Percentiles rank a stretch among this genome's conserved stretches.
phyloP scores from a whole-genome alignment of 768 basidiomycete genomes.

The Arthromyces matolae region DNA sequence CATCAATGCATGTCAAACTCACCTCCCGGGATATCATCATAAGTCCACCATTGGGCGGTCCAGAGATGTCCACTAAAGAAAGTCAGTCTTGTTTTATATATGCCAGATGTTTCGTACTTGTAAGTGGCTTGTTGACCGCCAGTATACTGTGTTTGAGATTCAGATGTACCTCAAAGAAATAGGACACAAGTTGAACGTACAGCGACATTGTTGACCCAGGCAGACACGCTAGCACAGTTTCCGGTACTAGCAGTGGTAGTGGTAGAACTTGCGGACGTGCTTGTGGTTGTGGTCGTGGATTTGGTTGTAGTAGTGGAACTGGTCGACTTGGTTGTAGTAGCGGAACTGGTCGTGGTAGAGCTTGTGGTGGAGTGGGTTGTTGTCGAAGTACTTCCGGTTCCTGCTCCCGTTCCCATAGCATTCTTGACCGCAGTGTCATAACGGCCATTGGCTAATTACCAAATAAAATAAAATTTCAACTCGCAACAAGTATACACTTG shows the following conservation, averaged over 20 bases:
- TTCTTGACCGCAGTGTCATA: slow-evolving; percentile 41
- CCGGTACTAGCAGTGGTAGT: slow-evolving; percentile 17
- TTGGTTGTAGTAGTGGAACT: slow-evolving; percentile 17
- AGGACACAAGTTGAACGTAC: slow-evolving; percentile 28
- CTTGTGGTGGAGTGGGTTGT: slow-evolving; percentile 17
- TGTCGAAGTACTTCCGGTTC: slow-evolving; percentile 7
- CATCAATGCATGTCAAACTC: not conserved
- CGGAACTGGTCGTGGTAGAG: slow-evolving; percentile 8
- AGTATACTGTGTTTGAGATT: slow-evolving; percentile 31
- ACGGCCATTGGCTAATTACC: slow-evolving; percentile 32
- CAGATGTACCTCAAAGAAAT: not conserved
- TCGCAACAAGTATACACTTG: slow-evolving; percentile 9
- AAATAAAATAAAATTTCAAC: not conserved
- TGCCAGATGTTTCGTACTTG: slow-evolving; percentile 26
- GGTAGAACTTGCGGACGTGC: slow-evolving; percentile 4
- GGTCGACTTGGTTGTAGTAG: slow-evolving; percentile 4
- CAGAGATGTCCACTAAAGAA: slow-evolving; percentile 42
- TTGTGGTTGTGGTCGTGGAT: slow-evolving; percentile 6
- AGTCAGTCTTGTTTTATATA: not conserved
- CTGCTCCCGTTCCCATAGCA: slow-evolving; percentile 28
- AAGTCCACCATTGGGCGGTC: slow-evolving; percentile 48
- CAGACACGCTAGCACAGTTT: slow-evolving; percentile 38
- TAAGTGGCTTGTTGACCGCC: slow-evolving; percentile 39
- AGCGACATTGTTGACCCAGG: slow-evolving; percentile 37
- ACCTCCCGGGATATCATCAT: slow-evolving; percentile 31